Percentiles rank a stretch among this genome's conserved stretches.
Conservation (phyloP, 1,284 basidiomycete species). For the Chalciporus sp. region DNA sequence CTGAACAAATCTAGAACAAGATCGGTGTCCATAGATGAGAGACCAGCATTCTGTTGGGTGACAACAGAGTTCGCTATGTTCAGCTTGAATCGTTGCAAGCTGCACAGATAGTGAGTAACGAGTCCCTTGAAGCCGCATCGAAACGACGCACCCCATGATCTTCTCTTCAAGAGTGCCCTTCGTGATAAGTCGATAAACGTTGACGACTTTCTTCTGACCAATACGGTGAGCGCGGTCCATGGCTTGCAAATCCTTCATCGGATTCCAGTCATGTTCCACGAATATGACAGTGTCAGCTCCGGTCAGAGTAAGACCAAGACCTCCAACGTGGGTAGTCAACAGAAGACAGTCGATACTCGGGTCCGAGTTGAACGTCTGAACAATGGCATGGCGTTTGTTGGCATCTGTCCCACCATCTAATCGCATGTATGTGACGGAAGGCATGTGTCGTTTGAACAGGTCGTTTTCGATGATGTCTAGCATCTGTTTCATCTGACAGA, state of each 20-base stretch:
- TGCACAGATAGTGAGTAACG: conserved; percentile 37
- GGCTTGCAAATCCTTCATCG: conserved; percentile 99
- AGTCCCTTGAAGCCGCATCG: conserved; percentile 1
- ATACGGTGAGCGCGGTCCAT: conserved; percentile 99
- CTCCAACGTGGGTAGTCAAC: conserved; percentile 96
- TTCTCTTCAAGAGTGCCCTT: conserved; percentile 98
- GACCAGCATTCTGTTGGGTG: conserved; percentile 94
- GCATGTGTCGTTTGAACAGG: conserved; percentile 91
- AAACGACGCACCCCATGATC: conserved; percentile 90
- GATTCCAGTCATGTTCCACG: conserved; percentile 99
- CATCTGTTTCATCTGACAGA: conserved; percentile 99
- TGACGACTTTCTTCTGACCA: conserved; percentile 98
- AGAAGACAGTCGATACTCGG: conserved; percentile 97
- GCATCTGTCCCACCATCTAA: conserved; percentile 91
- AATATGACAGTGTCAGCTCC: conserved; percentile 99
- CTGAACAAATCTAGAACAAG: conserved; percentile 94
- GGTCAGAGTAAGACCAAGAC: conserved; percentile 93
- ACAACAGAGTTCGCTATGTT: conserved; percentile 98
- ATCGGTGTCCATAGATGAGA: conserved; percentile 96
- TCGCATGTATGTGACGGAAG: conserved; percentile 96
- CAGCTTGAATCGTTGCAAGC: conserved; percentile 97
- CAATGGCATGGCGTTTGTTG: conserved; percentile 90
- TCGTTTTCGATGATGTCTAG: conserved; percentile 96
- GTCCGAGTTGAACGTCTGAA: conserved; percentile 98
- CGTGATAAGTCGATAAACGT: conserved; percentile 97